Evolutionary conservation across 352 stramenopile genomes (phyloP), one percentile per base, ranked within the genome.

Genomic region (Globisporangium mamillatum): DNA sequence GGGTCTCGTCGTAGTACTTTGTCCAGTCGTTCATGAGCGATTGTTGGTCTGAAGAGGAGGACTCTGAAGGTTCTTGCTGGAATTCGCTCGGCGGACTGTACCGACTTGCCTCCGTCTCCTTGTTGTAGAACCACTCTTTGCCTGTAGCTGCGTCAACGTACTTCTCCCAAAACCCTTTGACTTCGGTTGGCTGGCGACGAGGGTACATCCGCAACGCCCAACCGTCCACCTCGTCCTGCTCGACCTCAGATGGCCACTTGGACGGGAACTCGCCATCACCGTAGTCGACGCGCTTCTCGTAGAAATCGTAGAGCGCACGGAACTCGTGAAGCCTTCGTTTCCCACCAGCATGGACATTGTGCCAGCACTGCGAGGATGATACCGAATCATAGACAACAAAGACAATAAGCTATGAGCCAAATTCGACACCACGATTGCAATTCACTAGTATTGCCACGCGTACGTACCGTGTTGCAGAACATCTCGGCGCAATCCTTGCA

Each of bases 221-320:
- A 3, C 90, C 90, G 25, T 89, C 75, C 48, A 89, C 80, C 22
- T 97, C 92, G 71, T 97, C 91, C 70, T 98, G 91, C 54, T 85
- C 76, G 41, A 98, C 84, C 69, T 98, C 93, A 14, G 84, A 87
- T 4, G 92, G 91, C 93, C 93, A 98, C 2, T 81, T 78, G 34
- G 87, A 97, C 29, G 91, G 91, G 72, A 97, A 97, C 50, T 98
- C 91, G 67, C 86, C 84, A 25, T 97, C 84, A 27, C 81, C 89
- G 62, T 98, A 98, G 77, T 98, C 95, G 46, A 98, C 78, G 34
- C 95, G 84, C 55, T 81, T 89, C 14, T 82, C 92, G 68, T 97
- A 97, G 70, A 81, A 97, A 70, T 98, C 95, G 71, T 97, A 98
- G 0, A 98, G 69, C 27, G 82, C 80, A 52, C 91, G 84, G 69